Base-by-base conservation (phyloP, 257 asterid species). In the Rauvolfia tetraphylla region DNA sequence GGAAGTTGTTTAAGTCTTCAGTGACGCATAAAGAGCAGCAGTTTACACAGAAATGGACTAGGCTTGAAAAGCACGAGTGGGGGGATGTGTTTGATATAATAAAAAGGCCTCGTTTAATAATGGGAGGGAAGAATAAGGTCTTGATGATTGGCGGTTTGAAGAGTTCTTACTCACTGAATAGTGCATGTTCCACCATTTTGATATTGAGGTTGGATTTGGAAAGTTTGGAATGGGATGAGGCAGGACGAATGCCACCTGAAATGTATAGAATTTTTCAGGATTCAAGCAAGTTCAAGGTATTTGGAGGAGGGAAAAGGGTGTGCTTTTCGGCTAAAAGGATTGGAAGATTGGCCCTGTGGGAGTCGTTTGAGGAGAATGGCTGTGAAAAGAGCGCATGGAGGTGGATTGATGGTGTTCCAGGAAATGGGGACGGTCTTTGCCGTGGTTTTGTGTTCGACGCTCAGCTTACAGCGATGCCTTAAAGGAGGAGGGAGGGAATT, bases 211-310 rank as follows among this genome's bases (percentile, higher is more conserved):
- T 95, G 91, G 98, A 95, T 78, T 81, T 95, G 88, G 95, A 89
- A 81, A 90, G 82, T 81, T 77, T 92, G 83, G 93, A 91, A 79
- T 95, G 99, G 99, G 98, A 95, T 71, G 98, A 95, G 79, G 99
- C 95, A 0, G 96, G 96, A 49, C 74, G 98, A 73, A 95, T 92
- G 99, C 99, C 99, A 0, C 61, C 84, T 36, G 97, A 92, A 71
- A 92, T 92, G 97, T 95, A 89, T 73, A 75, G 87, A 79, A 83
- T 83, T 79, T 95, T 95, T 78, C 86, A 83, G 76, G 98, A 95
- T 84, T 91, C 97, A 31, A 90, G 92, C 75, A 92, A 95, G 92
- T 92, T 95, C 65, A 95, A 95, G 93, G 99, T 92, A 65, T 92
- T 92, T 83, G 99, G 99, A 14, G 98, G 98, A 3, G 95, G 95